Evolutionary conservation across 257 asterid genomes (phyloP), one percentile per base, ranked within the genome.

Genomic region (Eucommia ulmoides): DNA sequence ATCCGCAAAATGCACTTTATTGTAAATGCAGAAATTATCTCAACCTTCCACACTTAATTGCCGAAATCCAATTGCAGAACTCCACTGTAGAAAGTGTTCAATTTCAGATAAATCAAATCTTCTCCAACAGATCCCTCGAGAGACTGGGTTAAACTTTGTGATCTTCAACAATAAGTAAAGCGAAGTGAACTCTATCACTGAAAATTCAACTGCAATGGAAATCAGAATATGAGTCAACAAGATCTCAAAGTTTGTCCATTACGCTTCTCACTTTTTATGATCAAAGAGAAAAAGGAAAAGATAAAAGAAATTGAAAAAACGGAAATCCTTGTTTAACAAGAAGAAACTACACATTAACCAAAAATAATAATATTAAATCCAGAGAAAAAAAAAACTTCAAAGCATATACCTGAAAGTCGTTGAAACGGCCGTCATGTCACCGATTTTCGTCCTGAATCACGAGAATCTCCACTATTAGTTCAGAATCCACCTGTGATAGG

Each of bases 191-290:
- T 23, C 45, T 20, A n/a, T 26, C 24, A 50, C 19, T 35, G 48
- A 49, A 9, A 21, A 22, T n/a, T 35, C 42, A 54, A 47, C 69
- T 68, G 61, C 55, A 42, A 19, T 19, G 45, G 63, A 17, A 53
- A 26, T 52, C 55, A 63, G 29, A 21, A 18, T 45, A 49, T 53
- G 45, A 55, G 68, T 54, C 68, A 61, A 58, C 63, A 23, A 60
- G 58, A 56, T 63, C 67, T 60, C 60, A 62, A 45, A 76, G 57
- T 50, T 62, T 38, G 26, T 49, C 60, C 53, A 59, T 45, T 53
- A 45, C 58, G 19, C 57, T 65, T 23, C 56, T 62, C 55, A 54
- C 50, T 54, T 66, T 41, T 45, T 45, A 21, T 21, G 49, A 63
- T 72, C 61, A 57, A 50, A 38, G 38, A 51, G 65, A 50, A 42